Conservation (phyloP, 208 protist genomes). For the Leishmania amazonensis region DNA sequence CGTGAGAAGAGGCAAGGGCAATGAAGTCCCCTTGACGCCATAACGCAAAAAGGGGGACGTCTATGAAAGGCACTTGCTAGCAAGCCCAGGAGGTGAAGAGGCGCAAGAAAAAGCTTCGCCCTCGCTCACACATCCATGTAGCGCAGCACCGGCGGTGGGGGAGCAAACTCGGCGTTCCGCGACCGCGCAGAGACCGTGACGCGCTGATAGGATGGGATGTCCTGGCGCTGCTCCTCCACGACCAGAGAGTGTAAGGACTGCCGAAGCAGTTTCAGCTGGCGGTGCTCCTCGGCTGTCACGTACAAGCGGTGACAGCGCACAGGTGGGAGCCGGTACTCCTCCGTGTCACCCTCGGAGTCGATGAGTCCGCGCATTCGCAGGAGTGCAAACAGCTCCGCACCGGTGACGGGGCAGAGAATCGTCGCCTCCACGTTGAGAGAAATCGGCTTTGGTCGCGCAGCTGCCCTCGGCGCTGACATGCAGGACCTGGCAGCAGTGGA, state of each 20-base stretch:
- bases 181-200: conserved; percentile 25
- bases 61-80: background rate
- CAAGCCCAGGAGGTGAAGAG: background rate
- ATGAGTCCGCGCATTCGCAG: conserved; percentile 77
- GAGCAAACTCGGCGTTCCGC: conserved; percentile 21
- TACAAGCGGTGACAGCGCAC: conserved; percentile 66
- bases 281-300: conserved; percentile 59
- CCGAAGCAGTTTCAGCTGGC: conserved; percentile 66
- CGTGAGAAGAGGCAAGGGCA: background rate
- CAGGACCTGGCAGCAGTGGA: conserved; percentile 2
- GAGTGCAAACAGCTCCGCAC: conserved; percentile 76
- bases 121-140: conserved; percentile 9
- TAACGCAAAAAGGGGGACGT: background rate
- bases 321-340: conserved; percentile 51
- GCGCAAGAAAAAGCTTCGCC: background rate
- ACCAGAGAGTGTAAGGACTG: conserved; percentile 29
- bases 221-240: conserved; percentile 14
- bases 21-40: too few species aligned
- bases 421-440: conserved; percentile 44
- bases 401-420: conserved; percentile 54
- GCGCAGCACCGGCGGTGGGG: conserved; percentile 14
- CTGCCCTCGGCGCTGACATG: background rate
- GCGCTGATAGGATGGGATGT: conserved; percentile 28
- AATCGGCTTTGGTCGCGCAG: conserved; percentile 13
- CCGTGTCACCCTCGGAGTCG: conserved; percentile 62